phyloP scores from a whole-genome alignment of 2,329 filamentous ascomycete genomes.

The Xylariaceae sp. region DNA sequence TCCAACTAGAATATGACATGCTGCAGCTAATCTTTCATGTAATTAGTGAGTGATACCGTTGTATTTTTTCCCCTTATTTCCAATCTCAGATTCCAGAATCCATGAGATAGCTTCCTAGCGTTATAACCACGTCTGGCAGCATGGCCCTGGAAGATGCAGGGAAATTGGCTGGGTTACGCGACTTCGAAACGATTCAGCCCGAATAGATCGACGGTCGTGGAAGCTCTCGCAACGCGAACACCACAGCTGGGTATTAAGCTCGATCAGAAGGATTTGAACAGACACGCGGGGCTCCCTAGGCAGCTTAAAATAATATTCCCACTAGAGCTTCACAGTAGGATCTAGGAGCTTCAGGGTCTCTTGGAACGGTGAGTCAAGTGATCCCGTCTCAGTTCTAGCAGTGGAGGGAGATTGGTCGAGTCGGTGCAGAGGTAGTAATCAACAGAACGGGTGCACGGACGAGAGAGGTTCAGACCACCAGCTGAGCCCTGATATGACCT shows the following conservation, averaged over 20 bases:
- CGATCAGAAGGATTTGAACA: too few relatives aligned
- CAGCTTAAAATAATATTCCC: too few relatives aligned
- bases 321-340: too few relatives aligned
- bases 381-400: neutral
- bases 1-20: slow-evolving; percentile 13
- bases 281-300: too few relatives aligned
- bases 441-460: neutral
- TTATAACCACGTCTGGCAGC: slow-evolving; percentile 20
- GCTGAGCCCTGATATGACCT: slow-evolving; percentile 3
- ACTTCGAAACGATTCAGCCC: neutral
- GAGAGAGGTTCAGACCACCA: neutral
- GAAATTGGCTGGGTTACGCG: neutral
- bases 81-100: slow-evolving; percentile 5
- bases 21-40: neutral
- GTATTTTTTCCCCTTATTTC: neutral
- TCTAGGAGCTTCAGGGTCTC: too few relatives aligned
- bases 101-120: slow-evolving; percentile 17
- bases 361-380: neutral
- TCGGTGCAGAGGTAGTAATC: neutral
- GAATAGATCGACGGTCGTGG: neutral
- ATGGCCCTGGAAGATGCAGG: slow-evolving; percentile 17
- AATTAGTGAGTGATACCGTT: neutral
- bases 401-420: neutral
- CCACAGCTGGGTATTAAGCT: neutral
- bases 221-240: neutral